Evolutionary conservation across 2,329 filamentous ascomycete genomes (phyloP).

Genomic region (Juglanconis sp.): DNA sequence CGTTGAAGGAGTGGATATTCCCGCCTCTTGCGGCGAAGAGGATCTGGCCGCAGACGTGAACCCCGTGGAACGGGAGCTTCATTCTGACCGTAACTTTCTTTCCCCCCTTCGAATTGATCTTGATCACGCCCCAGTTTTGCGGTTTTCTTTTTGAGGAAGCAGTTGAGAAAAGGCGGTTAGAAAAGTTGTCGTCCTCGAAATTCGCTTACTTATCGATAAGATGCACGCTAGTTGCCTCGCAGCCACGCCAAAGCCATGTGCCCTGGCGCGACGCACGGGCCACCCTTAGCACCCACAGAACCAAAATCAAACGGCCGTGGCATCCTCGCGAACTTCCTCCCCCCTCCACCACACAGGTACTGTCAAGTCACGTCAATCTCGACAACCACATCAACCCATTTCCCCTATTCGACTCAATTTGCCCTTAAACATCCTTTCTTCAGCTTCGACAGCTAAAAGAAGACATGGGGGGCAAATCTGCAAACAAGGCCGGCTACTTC

Average conservation of each 20-base stretch:
- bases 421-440: constrained; percentile 99
- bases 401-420: constrained; percentile 30
- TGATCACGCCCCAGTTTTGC: not conserved
- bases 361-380: constrained; percentile 17
- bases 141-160: not conserved
- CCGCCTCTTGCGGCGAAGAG: constrained; percentile 74
- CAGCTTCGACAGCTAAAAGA: constrained; percentile 63
- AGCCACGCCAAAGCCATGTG: not conserved
- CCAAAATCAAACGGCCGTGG: constrained; percentile 11
- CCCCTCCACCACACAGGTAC: not conserved
- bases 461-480: constrained; percentile 98
- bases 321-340: not conserved
- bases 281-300: constrained; percentile 3
- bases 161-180: no score
- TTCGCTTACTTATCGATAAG: not conserved
- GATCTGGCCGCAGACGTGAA: constrained; percentile 52
- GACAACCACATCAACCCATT: constrained; percentile 17
- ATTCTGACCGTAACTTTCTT: constrained; percentile 26
- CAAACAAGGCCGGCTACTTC: constrained; percentile 95
- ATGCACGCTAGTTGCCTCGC: not conserved
- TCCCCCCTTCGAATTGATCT: not conserved
- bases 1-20: constrained; percentile 64
- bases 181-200: not conserved
- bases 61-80: constrained; percentile 62
- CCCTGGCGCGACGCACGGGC: not conserved